These are phyloP conservation scores for Acanthamoeba royreba DNA, from an alignment of 208 protist genomes.

Conservation along the genomic window DNA sequence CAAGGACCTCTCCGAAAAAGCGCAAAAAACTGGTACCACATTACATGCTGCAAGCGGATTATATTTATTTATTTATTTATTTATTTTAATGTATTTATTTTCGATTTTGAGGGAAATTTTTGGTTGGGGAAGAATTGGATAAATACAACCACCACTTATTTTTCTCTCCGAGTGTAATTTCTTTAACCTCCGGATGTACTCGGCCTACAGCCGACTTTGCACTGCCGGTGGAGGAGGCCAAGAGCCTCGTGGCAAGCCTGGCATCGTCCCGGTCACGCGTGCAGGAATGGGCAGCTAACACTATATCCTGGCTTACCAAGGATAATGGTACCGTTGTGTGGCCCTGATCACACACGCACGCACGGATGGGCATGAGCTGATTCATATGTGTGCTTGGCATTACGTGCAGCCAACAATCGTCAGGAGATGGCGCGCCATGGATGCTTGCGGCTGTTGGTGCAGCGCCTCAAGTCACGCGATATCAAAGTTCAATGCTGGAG, in stretches of 20 bases:
- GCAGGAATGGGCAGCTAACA: constrained; percentile 6
- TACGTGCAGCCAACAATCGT: background rate
- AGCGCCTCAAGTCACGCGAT: background rate
- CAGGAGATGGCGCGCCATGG: background rate
- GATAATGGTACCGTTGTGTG: background rate
- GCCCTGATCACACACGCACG: too few relatives aligned
- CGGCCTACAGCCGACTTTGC: background rate
- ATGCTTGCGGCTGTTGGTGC: background rate
- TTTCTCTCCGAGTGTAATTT: too few relatives aligned
- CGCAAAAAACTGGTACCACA: background rate
- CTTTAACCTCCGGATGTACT: too few relatives aligned
- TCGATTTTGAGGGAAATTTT: too few relatives aligned
- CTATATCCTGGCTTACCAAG: constrained; percentile 11
- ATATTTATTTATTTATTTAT: too few relatives aligned
- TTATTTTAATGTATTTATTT: too few relatives aligned
- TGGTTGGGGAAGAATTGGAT: too few relatives aligned
- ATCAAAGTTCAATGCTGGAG: constrained; percentile 23
- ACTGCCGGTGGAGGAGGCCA: background rate
- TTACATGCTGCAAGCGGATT: background rate
- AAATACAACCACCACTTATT: too few relatives aligned
- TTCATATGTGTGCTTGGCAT: too few relatives aligned
- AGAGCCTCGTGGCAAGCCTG: background rate
- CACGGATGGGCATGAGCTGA: too few relatives aligned
- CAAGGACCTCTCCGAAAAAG: background rate
- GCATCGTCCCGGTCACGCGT: background rate